Evolutionary conservation across 306 rosid genomes (phyloP).

Genomic region (Vachellia pachyceras): DNA sequence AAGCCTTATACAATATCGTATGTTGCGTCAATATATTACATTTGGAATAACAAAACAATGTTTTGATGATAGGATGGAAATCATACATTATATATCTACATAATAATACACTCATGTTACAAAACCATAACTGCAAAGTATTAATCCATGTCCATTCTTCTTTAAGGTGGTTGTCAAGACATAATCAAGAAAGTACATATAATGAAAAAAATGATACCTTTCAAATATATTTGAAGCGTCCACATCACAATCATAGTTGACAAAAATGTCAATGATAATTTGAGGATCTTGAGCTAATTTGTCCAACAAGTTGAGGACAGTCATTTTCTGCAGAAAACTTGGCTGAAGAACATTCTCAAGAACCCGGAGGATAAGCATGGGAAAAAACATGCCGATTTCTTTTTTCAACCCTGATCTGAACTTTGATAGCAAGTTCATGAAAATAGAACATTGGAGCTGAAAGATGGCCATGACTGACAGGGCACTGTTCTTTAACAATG

Average conservation of each 20-base stretch:
- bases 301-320: slow-evolving; percentile 89
- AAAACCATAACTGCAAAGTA: background rate
- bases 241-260: slow-evolving; percentile 97
- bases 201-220: slow-evolving; percentile 72
- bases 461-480: slow-evolving; percentile 94
- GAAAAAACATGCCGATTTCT: slow-evolving; percentile 97
- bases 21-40: background rate
- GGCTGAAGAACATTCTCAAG: slow-evolving; percentile 99
- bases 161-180: slow-evolving; percentile 19
- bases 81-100: background rate
- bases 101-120: background rate
- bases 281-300: slow-evolving; percentile 89
- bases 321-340: slow-evolving; percentile 97
- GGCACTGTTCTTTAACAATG: slow-evolving; percentile 94
- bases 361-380: slow-evolving; percentile 95
- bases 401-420: slow-evolving; percentile 91
- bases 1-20: background rate
- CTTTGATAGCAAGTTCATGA: slow-evolving; percentile 81
- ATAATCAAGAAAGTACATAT: slow-evolving; percentile 20
- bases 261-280: slow-evolving; percentile 89
- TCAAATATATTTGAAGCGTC: slow-evolving; percentile 97
- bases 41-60: background rate
- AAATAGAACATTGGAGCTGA: slow-evolving; percentile 95
- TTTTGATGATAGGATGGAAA: background rate
- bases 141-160: slow-evolving; percentile 13